Base-by-base conservation (phyloP, 2,329 filamentous ascomycete genomes). In the Akanthomyces dipterigenus region DNA sequence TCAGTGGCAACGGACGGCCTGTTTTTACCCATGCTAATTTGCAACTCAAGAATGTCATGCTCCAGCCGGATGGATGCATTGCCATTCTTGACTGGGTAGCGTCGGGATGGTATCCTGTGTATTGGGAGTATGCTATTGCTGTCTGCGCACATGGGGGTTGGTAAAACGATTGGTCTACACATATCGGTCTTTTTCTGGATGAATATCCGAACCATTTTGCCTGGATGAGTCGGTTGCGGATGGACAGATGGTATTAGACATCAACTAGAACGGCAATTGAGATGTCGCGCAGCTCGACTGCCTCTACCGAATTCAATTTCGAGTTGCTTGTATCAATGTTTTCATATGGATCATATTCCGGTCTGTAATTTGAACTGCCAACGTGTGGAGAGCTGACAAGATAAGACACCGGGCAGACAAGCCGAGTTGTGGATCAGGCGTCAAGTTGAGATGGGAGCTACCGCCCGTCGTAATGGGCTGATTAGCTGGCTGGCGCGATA, bases 111-210 rank as follows among this genome's bases (percentile, higher is more conserved):
- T 55, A 61, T 22, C 58, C 50, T 1, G 22, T 31, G 31, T 55
- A 49, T 49, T 61, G 58, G 58, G 58, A 61, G 50, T 61, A 55
- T 55, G 42, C 50, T 4, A 22, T 61, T 49, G 42, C 58, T 48
- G 3, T 61, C 24, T 55, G 40, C 42, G 42, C 56, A 24, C 11
- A 60, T 34, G 24, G 48, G 38, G 56, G 48, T 26, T 60, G 57
- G 57, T 34, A 38, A 53, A 53, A 53, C 57, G 48, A 60, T 46
- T 60, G 57, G 57, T 38, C 22, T 46, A 26, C 48, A 36, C 26
- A 60, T 46, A 26, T 60, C 5, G n/a, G 57, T 45, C 57, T 53
- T 45, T 51, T 53, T 16, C 48, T 60, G 8, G 48, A 60, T 18
- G 48, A 60, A 45, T 53, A 36, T 46, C 48, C 57, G 3, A 53